Evolutionary conservation across 495 filamentous ascomycete species (phyloP).

Genomic region (Aeminium ludgeri): DNA sequence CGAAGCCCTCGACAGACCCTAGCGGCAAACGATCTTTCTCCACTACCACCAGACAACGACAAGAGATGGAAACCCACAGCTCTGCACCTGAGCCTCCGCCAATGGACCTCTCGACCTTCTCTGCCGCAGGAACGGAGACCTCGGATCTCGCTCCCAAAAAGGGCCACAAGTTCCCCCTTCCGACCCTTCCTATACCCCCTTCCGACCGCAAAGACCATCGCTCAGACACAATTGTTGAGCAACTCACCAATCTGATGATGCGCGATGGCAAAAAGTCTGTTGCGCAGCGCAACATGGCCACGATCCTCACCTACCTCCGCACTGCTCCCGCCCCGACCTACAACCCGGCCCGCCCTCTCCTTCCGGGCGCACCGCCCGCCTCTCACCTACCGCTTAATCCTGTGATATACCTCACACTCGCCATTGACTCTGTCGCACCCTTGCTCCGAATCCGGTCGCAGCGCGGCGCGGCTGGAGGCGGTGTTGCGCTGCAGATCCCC

Average conservation of each 20-base stretch:
- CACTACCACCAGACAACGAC: slow-evolving; percentile 31
- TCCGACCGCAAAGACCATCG: slow-evolving; percentile 50
- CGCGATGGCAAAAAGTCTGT: slow-evolving; percentile 64
- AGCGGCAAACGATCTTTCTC: slow-evolving; percentile 42
- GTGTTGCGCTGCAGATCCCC: slow-evolving; percentile 65
- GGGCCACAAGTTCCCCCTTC: slow-evolving; percentile 61
- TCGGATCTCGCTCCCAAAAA: too few species aligned
- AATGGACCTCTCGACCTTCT: background rate
- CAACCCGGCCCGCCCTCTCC: slow-evolving; percentile 49
- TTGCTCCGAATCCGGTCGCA: slow-evolving; percentile 58
- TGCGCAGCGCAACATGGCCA: slow-evolving; percentile 75
- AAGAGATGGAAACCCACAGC: slow-evolving; percentile 8
- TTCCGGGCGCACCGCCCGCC: slow-evolving; percentile 55
- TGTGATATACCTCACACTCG: slow-evolving; percentile 39
- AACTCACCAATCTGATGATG: slow-evolving; percentile 85
- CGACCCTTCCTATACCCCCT: slow-evolving; percentile 43
- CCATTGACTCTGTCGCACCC: slow-evolving; percentile 93
- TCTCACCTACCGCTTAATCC: slow-evolving; percentile 35
- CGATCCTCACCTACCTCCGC: slow-evolving; percentile 74
- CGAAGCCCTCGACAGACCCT: slow-evolving; percentile 15
- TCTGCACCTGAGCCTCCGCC: slow-evolving; percentile 2
- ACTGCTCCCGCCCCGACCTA: slow-evolving; percentile 59
- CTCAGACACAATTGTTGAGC: slow-evolving; percentile 65
- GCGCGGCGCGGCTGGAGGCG: slow-evolving; percentile 72
- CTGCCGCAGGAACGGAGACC: too few species aligned